Evolutionary conservation across 1,284 basidiomycete genomes (phyloP), one percentile per base, ranked within the genome.

Genomic region (Rhizoctonia solani): DNA sequence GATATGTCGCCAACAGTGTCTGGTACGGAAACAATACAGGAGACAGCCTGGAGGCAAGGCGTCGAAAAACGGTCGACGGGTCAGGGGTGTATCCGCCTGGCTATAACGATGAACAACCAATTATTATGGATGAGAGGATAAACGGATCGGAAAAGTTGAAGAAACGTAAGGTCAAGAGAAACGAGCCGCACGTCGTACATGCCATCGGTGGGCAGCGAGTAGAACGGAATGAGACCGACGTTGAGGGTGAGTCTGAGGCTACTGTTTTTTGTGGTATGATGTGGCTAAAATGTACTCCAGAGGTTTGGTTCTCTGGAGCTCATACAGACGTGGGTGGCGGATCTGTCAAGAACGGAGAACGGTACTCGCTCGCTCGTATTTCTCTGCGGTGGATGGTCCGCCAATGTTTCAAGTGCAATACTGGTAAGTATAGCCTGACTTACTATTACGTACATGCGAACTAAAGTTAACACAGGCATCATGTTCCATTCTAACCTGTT

Each of bases 311-410:
- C 39, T 19, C 70, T 11, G 71, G 70, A 5, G 55, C 56, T 5
- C 69, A 69, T 34, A 69, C 68, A 23, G 72, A 74, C 37, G 69
- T 71, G 4, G 73, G 73, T 19, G 73, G 73, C 3, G 73, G 72
- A 4, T 69, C 70, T 5, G 73, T 74, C 29, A 66, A 70, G 23
- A 74, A 74, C 46, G 69, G 67, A 0, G 69, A 69, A 6, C 59
- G 70, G 8, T 70, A 74, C 55, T 55, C 55, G 11, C 63, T 74
- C 6, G 71, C 73, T 1, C 47, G 70, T 16, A 70, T 73, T 46
- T 71, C 73, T 1, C 44, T 74, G 19, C 37, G 71, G 16, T 74
- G 73, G 73, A 74, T 74, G 73, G 55, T 74, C 14, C 59, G 72
- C 19, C 69, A 74, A 39, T 65, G 71, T 8, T 72, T 74, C 71